phyloP scores from a whole-genome alignment of 202 grass and related monocot genomes.

The Carex arenaria region DNA sequence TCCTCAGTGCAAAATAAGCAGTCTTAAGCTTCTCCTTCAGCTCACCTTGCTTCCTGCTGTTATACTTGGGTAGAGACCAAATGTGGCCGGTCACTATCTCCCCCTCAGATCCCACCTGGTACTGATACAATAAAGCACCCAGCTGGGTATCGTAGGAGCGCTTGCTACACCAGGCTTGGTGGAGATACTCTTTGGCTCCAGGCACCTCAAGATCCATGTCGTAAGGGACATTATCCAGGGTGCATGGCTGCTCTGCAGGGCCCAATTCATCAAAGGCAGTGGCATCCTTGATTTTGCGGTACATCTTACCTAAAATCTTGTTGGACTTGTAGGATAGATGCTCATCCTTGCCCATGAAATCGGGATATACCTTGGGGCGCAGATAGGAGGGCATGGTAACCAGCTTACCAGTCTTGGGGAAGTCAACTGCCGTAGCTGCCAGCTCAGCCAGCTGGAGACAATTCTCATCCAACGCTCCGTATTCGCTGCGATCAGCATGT shows the following conservation, averaged over 20 bases:
- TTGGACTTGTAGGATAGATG: conserved; percentile 60
- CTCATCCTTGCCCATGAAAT: conserved; percentile 87
- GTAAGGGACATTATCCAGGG: conserved; percentile 47
- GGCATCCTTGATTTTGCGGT: conserved; percentile 58
- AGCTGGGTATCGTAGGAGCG: conserved; percentile 51
- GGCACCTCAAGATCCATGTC: conserved; percentile 68
- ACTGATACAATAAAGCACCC: conserved; percentile 59
- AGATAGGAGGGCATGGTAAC: conserved; percentile 55
- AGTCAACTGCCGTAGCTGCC: conserved; percentile 81
- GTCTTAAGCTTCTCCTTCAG: conserved; percentile 74
- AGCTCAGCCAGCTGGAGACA: conserved; percentile 69
- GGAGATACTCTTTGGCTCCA: conserved; percentile 49
- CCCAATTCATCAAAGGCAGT: conserved; percentile 16
- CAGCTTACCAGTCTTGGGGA: conserved; percentile 83
- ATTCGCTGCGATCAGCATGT: conserved; percentile 72
- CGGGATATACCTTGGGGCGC: conserved; percentile 78
- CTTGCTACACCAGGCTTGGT: conserved; percentile 54
- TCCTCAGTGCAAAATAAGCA: conserved; percentile 50
- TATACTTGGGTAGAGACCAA: conserved; percentile 49
- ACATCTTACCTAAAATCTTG: conserved; percentile 62
- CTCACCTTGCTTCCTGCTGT: conserved; percentile 66
- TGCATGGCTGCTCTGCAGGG: conserved; percentile 31
- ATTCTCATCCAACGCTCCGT: conserved; percentile 83
- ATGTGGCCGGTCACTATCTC: conserved; percentile 84
- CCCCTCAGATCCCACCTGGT: conserved; percentile 55